Evolutionary conservation across 179 eudicot species (phyloP), one percentile per base, ranked within the genome.

Genomic region (Pouteria campechiana): DNA sequence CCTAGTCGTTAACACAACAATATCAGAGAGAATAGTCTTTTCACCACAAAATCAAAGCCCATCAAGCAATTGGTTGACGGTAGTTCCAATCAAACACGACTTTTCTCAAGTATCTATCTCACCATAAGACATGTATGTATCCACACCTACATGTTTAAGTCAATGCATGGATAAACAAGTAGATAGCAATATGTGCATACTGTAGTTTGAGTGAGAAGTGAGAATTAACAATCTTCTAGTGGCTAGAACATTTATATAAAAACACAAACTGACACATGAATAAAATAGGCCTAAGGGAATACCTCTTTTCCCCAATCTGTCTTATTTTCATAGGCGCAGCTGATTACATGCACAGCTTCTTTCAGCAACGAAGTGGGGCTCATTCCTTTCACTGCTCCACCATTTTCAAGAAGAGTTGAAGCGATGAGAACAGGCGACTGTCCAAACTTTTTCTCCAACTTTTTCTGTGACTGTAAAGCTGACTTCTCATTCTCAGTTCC

Each of bases 301-400:
- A 73, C 79, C 65, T 73, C 79, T 41, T 68, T 73, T 41, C 79
- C 79, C 79, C 79, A 73, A 45, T 73, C 74, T 2, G 74, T 64
- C 61, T 64, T 73, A 41, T 73, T 71, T 64, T 73, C 74, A 31
- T 63, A 73, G 23, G 71, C 68, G 33, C 74, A 73, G 52, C 71
- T 55, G n/a, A 73, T 73, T 5, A 73, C 74, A 46, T 73, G 79
- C 56, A 73, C 50, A 15, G 74, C 70, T 57, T 73, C 79, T 41
- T 60, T 55, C 36, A 68, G 38, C 6, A 64, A 43, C 7, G 61
- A 41, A 2, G 68, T 36, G 3, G 73, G 55, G 32, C 34, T 48
- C 15, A 53, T 47, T 6, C 51, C 57, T 0, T 46, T 37, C 2
- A 41, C 57, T 43, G 46, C 49, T 5, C 79, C 74, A 9, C 72